Conservation (phyloP, 352 stramenopile genomes). For the Phytophthora citricola region DNA sequence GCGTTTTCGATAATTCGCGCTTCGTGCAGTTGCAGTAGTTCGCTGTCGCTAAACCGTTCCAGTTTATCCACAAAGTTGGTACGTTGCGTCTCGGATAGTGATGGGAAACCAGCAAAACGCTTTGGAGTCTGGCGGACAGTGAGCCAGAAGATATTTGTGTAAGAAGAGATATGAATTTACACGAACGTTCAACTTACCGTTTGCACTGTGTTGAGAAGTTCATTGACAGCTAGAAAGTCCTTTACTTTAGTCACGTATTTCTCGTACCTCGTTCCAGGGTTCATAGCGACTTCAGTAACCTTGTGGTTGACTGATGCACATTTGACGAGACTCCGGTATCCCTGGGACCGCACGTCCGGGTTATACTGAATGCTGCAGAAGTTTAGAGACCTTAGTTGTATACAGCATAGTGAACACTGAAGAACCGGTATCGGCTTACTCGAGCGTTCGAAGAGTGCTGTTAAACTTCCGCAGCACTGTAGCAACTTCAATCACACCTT, state of each 20-base stretch:
- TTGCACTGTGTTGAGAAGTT: conserved; percentile 31
- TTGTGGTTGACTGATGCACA: conserved; percentile 53
- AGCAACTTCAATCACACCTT: conserved; percentile 43
- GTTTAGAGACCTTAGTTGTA: not conserved
- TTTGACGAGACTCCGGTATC: conserved; percentile 53
- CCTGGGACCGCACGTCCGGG: conserved; percentile 44
- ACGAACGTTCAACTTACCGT: conserved; percentile 22
- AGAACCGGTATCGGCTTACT: conserved; percentile 25
- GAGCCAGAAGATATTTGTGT: not conserved
- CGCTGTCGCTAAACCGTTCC: conserved; percentile 56
- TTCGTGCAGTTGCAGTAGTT: conserved; percentile 53
- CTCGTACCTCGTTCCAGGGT: conserved; percentile 38
- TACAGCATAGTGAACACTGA: not conserved
- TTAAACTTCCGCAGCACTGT: conserved; percentile 56
- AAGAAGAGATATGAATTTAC: not conserved
- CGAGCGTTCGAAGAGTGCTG: conserved; percentile 46
- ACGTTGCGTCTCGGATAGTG: conserved; percentile 50
- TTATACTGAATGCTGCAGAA: conserved; percentile 49
- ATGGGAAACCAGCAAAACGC: conserved; percentile 42
- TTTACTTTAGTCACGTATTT: conserved; percentile 34
- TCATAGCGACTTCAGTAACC: conserved; percentile 40
- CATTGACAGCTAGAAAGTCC: conserved; percentile 57
- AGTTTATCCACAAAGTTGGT: conserved; percentile 81
- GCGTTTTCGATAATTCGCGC: conserved; percentile 49
- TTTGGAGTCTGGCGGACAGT: conserved; percentile 18